These are phyloP conservation scores for Logfia minima DNA, from an alignment of 129 eudicot species.

Conservation along the genomic window DNA sequence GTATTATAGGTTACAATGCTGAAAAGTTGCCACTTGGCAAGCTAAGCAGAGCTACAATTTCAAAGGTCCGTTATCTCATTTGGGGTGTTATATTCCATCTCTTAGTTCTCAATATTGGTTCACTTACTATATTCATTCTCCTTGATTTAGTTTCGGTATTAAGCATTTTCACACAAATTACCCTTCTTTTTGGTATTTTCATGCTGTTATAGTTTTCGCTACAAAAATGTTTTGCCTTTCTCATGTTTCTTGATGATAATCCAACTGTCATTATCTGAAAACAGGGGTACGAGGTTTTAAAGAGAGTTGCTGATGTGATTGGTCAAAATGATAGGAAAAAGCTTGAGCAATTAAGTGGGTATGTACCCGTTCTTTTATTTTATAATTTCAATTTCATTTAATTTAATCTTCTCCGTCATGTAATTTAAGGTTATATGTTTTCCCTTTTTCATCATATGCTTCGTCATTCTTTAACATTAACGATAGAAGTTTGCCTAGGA, in stretches of 20 bases:
- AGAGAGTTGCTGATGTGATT: constrained; percentile 88
- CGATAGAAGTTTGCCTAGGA: background rate
- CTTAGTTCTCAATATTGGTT: constrained; percentile 3
- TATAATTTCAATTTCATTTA: background rate
- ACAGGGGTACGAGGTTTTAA: constrained; percentile 89
- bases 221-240: constrained; percentile 7
- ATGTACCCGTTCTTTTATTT: constrained; percentile 18
- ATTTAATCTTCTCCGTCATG: background rate
- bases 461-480: background rate
- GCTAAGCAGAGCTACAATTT: constrained; percentile 84
- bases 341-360: constrained; percentile 96
- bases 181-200: background rate
- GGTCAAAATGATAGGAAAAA: constrained; percentile 53
- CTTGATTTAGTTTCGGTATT: background rate
- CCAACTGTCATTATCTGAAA: constrained; percentile 5
- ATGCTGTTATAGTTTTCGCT: constrained; percentile 4
- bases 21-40: constrained; percentile 94
- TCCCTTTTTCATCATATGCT: background rate
- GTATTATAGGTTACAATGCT: constrained; percentile 83
- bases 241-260: constrained; percentile 14
- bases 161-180: background rate
- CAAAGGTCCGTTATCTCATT: constrained; percentile 50
- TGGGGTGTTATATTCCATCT: background rate
- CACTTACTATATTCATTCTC: background rate
- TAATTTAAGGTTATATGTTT: constrained; percentile 3